These are phyloP conservation scores for Microsporum canis DNA, from an alignment of 2,329 filamentous ascomycete species.

Conservation along the genomic window DNA sequence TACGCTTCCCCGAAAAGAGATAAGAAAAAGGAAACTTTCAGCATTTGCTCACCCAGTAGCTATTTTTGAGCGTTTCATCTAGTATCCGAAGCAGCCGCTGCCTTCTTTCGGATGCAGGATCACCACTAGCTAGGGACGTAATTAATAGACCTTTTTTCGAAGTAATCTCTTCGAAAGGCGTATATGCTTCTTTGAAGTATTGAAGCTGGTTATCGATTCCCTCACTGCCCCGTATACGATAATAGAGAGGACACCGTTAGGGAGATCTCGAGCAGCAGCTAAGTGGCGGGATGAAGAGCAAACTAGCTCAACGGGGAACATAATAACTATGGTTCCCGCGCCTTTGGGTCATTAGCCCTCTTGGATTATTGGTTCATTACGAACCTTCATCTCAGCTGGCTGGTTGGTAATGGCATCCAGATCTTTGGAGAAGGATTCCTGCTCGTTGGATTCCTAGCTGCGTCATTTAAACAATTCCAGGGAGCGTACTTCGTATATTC, in stretches of 20 bases:
- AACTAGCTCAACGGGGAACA: no score
- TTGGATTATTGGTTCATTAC: neutral
- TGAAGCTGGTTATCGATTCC: neutral
- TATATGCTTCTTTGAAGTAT: neutral
- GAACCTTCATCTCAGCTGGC: neutral
- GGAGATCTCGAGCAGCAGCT: neutral
- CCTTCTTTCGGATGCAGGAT: neutral
- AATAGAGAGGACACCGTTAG: neutral
- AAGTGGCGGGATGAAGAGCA: no score
- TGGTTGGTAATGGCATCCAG: neutral
- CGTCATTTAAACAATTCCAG: neutral
- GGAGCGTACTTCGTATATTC: no score
- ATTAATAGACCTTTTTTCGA: neutral
- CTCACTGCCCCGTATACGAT: neutral
- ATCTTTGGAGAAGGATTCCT: neutral
- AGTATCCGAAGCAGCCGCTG: neutral
- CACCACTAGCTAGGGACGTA: neutral
- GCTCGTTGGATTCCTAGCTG: neutral
- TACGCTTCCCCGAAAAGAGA: no score
- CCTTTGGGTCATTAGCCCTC: neutral
- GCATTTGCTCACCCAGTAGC: no score
- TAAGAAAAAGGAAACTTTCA: no score
- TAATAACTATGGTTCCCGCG: no score
- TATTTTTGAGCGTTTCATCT: neutral
- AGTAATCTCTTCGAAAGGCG: neutral